These are phyloP conservation scores for Sordariomycetes sp. DNA, from an alignment of 2,329 filamentous ascomycete species.

Conservation along the genomic window DNA sequence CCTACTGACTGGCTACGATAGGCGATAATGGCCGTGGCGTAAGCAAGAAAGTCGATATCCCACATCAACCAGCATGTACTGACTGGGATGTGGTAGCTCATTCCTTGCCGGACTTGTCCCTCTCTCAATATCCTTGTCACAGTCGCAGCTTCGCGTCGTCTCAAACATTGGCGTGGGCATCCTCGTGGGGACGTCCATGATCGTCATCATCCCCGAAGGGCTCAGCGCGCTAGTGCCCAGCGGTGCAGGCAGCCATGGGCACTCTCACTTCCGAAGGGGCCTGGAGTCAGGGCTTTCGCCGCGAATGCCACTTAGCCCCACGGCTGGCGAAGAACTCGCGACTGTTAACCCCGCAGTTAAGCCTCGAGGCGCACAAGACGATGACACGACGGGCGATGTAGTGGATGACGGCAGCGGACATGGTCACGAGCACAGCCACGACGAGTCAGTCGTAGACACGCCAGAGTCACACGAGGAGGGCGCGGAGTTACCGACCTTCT, in stretches of 20 bases:
- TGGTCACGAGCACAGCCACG: not conserved
- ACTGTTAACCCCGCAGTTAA: not conserved
- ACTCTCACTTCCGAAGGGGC: constrained; percentile 12
- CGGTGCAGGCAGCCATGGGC: constrained; percentile 16
- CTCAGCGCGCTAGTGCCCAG: constrained; percentile 74
- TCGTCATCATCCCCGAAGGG: constrained; percentile 95
- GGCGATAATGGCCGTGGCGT: constrained; percentile 48
- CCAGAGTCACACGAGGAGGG: constrained; percentile 18
- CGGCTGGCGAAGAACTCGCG: not conserved
- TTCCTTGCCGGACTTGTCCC: constrained; percentile 88
- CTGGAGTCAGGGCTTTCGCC: not conserved
- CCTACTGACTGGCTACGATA: constrained; percentile 11
- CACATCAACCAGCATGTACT: constrained; percentile 7
- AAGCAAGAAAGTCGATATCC: constrained; percentile 15
- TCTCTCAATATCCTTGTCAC: constrained; percentile 75
- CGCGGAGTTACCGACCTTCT: constrained; percentile 47
- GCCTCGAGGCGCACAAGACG: not conserved
- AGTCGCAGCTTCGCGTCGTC: constrained; percentile 76
- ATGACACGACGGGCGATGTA: not conserved
- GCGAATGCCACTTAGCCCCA: not conserved
- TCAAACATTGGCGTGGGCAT: constrained; percentile 90
- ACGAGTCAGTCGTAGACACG: constrained; percentile 4
- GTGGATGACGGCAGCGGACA: not conserved
- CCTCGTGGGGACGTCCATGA: constrained; percentile 84
- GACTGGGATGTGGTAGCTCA: constrained; percentile 43